Conservation (phyloP, 306 rosid species). For the Lupinus albus region DNA sequence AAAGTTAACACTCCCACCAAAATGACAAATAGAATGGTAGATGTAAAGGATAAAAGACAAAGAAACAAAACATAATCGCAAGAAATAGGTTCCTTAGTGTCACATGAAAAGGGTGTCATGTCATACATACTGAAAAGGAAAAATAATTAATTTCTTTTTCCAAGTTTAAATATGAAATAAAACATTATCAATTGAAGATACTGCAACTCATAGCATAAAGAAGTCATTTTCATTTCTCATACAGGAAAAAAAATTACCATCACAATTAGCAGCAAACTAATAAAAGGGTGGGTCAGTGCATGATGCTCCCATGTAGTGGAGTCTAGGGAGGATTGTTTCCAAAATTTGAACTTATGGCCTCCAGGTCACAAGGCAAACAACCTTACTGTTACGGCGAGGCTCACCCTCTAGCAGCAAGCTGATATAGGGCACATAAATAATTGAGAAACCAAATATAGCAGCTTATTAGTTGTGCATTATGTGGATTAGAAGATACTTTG, state of each 20-base stretch:
- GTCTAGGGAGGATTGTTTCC: too few species aligned
- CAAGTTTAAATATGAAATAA: neutral
- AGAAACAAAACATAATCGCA: conserved; percentile 9
- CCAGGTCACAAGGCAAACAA: too few species aligned
- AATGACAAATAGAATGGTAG: conserved; percentile 4
- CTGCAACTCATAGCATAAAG: conserved; percentile 17
- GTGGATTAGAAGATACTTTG: neutral
- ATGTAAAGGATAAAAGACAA: neutral
- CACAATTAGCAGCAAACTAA: too few species aligned
- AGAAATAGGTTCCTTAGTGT: neutral
- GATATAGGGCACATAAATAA: neutral
- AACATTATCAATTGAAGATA: neutral
- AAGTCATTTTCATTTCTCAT: neutral
- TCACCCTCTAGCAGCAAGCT: conserved; percentile 5
- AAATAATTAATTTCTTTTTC: neutral
- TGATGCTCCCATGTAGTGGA: too few species aligned
- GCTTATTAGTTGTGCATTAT: neutral
- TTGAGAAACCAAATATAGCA: conserved; percentile 18
- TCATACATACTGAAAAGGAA: conserved; percentile 4
- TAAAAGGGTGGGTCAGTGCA: too few species aligned
- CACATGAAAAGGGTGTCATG: conserved; percentile 13
- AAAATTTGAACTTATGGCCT: too few species aligned
- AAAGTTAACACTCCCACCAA: conserved; percentile 37
- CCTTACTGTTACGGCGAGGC: too few species aligned
- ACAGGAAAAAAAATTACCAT: neutral